These are phyloP conservation scores for Nakataea oryzae DNA, from an alignment of 2,329 filamentous ascomycete genomes.

Conservation along the genomic window DNA sequence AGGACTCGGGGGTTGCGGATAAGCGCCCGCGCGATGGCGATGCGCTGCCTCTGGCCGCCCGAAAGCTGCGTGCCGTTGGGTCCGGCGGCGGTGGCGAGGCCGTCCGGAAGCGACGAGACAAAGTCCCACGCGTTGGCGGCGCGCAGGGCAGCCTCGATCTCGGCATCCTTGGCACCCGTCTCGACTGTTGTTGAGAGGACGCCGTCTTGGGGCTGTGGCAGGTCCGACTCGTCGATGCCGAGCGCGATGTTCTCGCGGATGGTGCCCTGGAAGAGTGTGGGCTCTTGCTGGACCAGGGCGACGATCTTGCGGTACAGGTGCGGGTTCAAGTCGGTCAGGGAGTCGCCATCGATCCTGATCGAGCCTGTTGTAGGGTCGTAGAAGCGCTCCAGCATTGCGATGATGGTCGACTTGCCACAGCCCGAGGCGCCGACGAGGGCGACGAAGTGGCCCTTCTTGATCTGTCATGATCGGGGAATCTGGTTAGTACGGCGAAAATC, in stretches of 20 bases:
- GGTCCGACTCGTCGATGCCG: conserved; percentile 26
- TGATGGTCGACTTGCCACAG: conserved; percentile 51
- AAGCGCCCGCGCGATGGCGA: conserved; percentile 84
- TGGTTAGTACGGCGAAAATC: not conserved
- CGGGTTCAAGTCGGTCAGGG: conserved; percentile 25
- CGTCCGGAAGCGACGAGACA: conserved; percentile 35
- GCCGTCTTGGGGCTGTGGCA: conserved; percentile 48
- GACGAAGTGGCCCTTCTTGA: conserved; percentile 36
- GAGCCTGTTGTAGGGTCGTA: conserved; percentile 31
- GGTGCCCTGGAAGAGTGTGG: conserved; percentile 36
- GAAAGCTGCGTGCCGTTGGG: conserved; percentile 77
- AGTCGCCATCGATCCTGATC: conserved; percentile 24
- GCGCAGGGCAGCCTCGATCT: conserved; percentile 8
- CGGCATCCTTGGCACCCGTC: conserved; percentile 28
- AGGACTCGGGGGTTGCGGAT: conserved; percentile 86
- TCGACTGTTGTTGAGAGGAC: conserved; percentile 47
- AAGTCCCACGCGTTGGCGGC: not conserved
- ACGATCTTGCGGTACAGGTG: conserved; percentile 40
- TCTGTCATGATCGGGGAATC: conserved; percentile 10
- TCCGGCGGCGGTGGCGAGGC: conserved; percentile 77
- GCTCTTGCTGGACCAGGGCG: conserved; percentile 48
- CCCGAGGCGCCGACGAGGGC: conserved; percentile 47
- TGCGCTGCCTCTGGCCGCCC: conserved; percentile 89
- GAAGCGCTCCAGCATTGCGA: conserved; percentile 38
- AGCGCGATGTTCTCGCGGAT: conserved; percentile 35